Conservation (phyloP, 805 yeast genomes). For the Candida sakaeoensis region DNA sequence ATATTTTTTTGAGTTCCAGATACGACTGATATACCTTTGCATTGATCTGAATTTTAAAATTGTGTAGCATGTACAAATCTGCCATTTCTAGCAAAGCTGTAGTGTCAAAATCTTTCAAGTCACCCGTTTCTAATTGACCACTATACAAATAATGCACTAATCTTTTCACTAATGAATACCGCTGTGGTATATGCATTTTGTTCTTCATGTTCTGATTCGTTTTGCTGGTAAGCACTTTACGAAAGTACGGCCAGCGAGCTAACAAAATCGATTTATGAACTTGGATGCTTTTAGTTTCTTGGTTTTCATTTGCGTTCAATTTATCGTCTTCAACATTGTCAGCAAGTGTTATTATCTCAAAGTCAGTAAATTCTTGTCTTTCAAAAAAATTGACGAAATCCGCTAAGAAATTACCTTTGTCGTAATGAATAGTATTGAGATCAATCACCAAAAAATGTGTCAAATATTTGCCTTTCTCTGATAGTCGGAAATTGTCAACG, state of each 20-base stretch:
- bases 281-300: slow-evolving; percentile 19
- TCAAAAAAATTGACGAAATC: slow-evolving; percentile 30
- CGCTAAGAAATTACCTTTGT: neutral
- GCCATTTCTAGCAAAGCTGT: slow-evolving; percentile 47
- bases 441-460: no score
- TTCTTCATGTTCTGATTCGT: slow-evolving; percentile 49
- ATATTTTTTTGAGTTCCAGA: slow-evolving; percentile 6
- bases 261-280: slow-evolving; percentile 50
- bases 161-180: slow-evolving; percentile 39
- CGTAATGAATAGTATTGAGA: no score
- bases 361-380: slow-evolving; percentile 40
- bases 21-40: no score
- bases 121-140: slow-evolving; percentile 17
- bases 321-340: neutral
- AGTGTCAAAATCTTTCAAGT: slow-evolving; percentile 23
- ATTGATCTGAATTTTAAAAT: no score
- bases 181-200: slow-evolving; percentile 52
- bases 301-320: neutral
- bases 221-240: slow-evolving; percentile 44
- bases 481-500: no score
- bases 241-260: slow-evolving; percentile 62
- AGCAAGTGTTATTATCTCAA: slow-evolving; percentile 28
- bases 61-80: slow-evolving; percentile 47
- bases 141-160: slow-evolving; percentile 50
- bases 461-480: no score